Evolutionary conservation across 2,329 filamentous ascomycete species (phyloP).

Genomic region (Pyrenochaeta sp.): DNA sequence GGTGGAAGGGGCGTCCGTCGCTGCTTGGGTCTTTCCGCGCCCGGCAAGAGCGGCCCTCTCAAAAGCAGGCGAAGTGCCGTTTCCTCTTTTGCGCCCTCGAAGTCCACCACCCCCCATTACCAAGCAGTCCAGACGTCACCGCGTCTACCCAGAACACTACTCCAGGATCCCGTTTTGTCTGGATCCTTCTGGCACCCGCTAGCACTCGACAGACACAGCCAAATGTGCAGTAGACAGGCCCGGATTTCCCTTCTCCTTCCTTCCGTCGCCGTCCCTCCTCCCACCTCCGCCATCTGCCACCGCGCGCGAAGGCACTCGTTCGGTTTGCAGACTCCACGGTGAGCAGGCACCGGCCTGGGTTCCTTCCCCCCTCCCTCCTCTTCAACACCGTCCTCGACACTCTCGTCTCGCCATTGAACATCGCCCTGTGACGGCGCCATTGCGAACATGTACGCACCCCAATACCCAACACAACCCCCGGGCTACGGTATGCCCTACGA

Average conservation of each 20-base stretch:
- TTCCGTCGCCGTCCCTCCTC: conserved; percentile 43
- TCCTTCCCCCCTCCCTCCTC: conserved; percentile 6
- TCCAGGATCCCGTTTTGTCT: conserved; percentile 30
- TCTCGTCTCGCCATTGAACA: neutral
- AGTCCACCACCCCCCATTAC: conserved; percentile 31
- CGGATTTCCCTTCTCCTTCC: conserved; percentile 37
- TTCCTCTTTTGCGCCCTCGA: conserved; percentile 25
- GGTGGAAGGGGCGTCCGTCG: conserved; percentile 7
- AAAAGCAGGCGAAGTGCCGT: conserved; percentile 30
- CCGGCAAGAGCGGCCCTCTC: conserved; percentile 21
- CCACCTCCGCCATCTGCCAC: conserved; percentile 27
- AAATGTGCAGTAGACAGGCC: conserved; percentile 49
- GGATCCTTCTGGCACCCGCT: conserved; percentile 48
- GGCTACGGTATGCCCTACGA: conserved; percentile 48
- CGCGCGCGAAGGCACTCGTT: conserved; percentile 33
- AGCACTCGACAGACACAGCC: conserved; percentile 25
- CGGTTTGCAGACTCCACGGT: conserved; percentile 44
- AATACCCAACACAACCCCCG: conserved; percentile 47
- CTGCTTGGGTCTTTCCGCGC: conserved; percentile 30
- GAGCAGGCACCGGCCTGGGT: conserved; percentile 43
- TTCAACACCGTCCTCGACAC: neutral
- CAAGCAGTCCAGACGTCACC: conserved; percentile 35
- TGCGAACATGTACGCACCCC: conserved; percentile 40
- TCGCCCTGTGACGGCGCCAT: conserved; percentile 9
- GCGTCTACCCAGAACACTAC: conserved; percentile 17